Evolutionary conservation across 2,329 filamentous ascomycete genomes (phyloP).

Genomic region (Calonectria crousiana): DNA sequence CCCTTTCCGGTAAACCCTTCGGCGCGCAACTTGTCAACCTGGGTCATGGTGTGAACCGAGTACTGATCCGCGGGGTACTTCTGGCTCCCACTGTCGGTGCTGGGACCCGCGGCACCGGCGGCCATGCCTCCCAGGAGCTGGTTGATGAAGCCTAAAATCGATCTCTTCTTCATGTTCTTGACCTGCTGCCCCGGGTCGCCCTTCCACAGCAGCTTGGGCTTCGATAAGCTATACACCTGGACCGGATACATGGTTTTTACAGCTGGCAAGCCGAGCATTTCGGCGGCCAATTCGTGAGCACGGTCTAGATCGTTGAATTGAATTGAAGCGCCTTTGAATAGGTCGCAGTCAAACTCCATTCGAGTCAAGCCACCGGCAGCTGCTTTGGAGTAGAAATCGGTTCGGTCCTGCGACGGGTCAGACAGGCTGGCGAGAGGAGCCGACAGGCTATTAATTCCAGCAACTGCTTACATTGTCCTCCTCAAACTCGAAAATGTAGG

Average conservation of each 20-base stretch:
- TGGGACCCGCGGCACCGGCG: not conserved
- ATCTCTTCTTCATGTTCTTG: constrained; percentile 31
- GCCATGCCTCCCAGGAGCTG: not conserved
- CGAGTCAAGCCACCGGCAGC: constrained; percentile 55
- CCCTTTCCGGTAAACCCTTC: constrained; percentile 63
- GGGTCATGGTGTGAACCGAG: constrained; percentile 63
- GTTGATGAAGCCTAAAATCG: constrained; percentile 13
- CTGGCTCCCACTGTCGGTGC: not conserved
- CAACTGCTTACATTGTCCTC: constrained; percentile 57
- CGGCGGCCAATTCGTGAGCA: constrained; percentile 56
- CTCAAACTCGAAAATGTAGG: constrained; percentile 67
- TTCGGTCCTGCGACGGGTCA: constrained; percentile 50
- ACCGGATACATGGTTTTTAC: constrained; percentile 66
- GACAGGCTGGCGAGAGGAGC: not conserved
- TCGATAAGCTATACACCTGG: constrained; percentile 57
- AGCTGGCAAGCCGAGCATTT: constrained; percentile 56
- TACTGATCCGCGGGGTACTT: constrained; percentile 1
- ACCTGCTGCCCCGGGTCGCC: constrained; percentile 47
- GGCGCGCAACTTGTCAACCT: constrained; percentile 65
- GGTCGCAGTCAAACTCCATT: constrained; percentile 61
- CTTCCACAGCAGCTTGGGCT: constrained; percentile 55
- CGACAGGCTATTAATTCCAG: too few species aligned
- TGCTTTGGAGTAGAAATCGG: constrained; percentile 54
- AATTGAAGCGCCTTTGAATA: constrained; percentile 68
- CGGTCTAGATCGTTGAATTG: constrained; percentile 61